Evolutionary conservation across 768 basidiomycete species (phyloP), one percentile per base, ranked within the genome.

Genomic region (Tylopilus sp.): DNA sequence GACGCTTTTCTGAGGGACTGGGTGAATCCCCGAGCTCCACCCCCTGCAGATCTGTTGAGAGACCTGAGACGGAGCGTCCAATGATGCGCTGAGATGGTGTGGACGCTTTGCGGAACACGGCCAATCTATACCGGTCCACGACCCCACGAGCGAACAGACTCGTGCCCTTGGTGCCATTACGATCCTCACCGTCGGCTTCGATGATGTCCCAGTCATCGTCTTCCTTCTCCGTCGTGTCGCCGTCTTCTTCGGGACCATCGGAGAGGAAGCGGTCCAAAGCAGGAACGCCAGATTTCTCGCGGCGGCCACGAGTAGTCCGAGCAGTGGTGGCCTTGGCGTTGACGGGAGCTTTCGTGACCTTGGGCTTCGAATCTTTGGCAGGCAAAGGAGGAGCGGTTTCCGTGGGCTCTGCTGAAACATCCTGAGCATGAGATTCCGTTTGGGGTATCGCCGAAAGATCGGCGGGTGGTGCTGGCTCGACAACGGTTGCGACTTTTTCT

Each of bases 151-250:
- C 86, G 63, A 93, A 94, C 35, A 94, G 77, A 63, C 86, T 93
- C 18, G 82, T 80, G 7, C 83, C 90, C 62, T 85, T 83, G 22
- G 85, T 73, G 17, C 91, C 90, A 55, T 93, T 92, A 53, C 84
- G 77, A 51, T 91, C 91, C 63, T 91, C 90, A n/a, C 82, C 83
- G 56, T 86, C 86, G 6, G 73, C 88, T 35, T 92, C 89, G 53
- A 95, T 79, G 56, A 94, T 81, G 78, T 94, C 92, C 92, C 93
- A 95, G 50, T 93, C 92, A 38, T 91, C 88, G 45, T 92, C 91
- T 48, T 85, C 82, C 18, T 50, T 71, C 59, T 76, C 76, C 18
- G 71, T 73, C 49, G 62, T 64, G 26, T 71, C 71, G 1, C 60
- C 73, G 17, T 76, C 75, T 52, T 73, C 75, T 25, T 75, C 75